Percentiles rank a stretch among this genome's conserved stretches.
Conservation (phyloP, 2,329 filamentous ascomycete genomes). For the Aspergillus pseudoglaucus region DNA sequence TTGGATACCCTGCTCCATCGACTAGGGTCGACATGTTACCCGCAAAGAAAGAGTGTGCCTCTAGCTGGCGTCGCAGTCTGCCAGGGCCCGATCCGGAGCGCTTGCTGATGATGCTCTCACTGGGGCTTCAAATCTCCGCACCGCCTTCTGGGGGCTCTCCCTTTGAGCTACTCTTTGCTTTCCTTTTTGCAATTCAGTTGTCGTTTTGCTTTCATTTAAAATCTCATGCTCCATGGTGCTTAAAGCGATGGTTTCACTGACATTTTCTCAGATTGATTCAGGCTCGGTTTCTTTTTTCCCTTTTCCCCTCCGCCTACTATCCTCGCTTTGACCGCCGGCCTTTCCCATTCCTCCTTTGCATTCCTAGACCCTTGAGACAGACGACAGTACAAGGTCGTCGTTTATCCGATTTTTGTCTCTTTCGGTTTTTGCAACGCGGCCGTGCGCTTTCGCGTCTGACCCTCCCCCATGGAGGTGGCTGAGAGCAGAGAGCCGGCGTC, state of each 20-base stretch:
- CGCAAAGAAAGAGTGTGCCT: constrained; percentile 4
- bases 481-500: constrained; percentile 30
- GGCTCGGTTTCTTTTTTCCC: constrained; percentile 11
- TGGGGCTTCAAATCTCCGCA: constrained; percentile 34
- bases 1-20: constrained; percentile 4
- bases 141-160: constrained; percentile 27
- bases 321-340: constrained; percentile 1
- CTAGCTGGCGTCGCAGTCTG: constrained; percentile 15
- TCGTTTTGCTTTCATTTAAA: not conserved
- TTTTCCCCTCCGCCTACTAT: constrained; percentile 15
- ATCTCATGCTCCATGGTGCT: not conserved
- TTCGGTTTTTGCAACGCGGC: not conserved
- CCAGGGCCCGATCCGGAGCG: constrained; percentile 16
- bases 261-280: constrained; percentile 14
- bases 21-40: not conserved
- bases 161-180: constrained; percentile 7
- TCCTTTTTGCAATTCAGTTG: constrained; percentile 1
- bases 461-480: constrained; percentile 33
- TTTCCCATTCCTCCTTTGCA: constrained; percentile 2
- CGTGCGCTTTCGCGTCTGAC: constrained; percentile 3
- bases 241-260: constrained; percentile 22
- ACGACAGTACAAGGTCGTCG: not conserved
- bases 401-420: not conserved
- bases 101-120: constrained; percentile 23
- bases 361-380: not conserved